Evolutionary conservation across 2,329 filamentous ascomycete species (phyloP), one percentile per base, ranked within the genome.

Genomic region (Beauveria australis): DNA sequence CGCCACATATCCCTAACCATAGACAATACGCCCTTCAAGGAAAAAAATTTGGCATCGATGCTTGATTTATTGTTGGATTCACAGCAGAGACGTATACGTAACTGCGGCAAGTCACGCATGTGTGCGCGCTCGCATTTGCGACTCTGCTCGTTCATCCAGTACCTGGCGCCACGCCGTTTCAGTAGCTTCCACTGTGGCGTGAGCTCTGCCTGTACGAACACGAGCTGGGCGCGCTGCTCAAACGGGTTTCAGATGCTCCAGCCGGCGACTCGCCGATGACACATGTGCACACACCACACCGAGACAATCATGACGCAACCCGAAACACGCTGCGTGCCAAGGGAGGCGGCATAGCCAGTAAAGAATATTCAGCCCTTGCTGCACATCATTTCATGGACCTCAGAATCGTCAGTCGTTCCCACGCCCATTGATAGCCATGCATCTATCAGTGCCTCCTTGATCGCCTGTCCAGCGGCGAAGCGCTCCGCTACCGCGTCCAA

Each of bases 401-500:
- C 5, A 10, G 33, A 41, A 22, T 37, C 49, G 12, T 19, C 53
- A 30, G 24, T 33, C 46, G 14, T 46, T 47, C n/a, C 26, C 24
- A 54, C 46, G 5, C 52, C 53, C 59, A 49, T 56, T 1, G 1
- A 6, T 24, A 5, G 5, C 59, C 59, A 61, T 18, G 59, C 46
- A n/a, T 55, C 53, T 22, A 16, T 26, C 24, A 61, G 53, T 14
- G n/a, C 59, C 14, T 33, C 22, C 5, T 44, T 44, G n/a, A 61
- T 44, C n/a, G 69, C 61, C 18, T 61, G 43, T 2, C 70, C 71
- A 16, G 68, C 69, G 1, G 68, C 66, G 62, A 72, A 73, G 0
- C 63, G 64, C 12, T 9, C 41, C 9, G 67, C 64, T 19, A 70
- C 61, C 0, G 51, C 63, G 0, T 47, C 53, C 3, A 74, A 33